Base-by-base conservation (phyloP, 1,139 yeast genomes). In the Citeromyces siamensis region DNA sequence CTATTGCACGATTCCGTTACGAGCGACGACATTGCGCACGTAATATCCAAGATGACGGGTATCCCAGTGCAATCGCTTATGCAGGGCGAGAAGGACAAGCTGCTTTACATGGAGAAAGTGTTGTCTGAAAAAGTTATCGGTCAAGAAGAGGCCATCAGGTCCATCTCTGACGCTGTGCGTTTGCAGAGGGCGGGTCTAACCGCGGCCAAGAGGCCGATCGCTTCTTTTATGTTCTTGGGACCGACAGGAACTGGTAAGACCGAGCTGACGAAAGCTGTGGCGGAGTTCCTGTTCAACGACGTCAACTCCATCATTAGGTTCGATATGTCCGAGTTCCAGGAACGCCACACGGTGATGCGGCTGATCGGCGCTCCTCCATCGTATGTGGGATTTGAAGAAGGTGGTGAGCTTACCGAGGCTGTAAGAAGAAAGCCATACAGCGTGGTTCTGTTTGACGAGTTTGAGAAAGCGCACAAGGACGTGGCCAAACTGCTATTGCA, bases 221-320 rank as follows among this genome's bases (percentile, higher is more conserved):
- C 96, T 2, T 82, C 94, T 39, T 90, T 90, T 56, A 79, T 90
- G 79, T 90, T 90, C 57, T 64, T 90, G 46, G 98, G 98, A 14
- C 97, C 97, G 32, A 88, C 97, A 1, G 98, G 98, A 60, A 88
- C 96, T 0, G 98, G 98, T 60, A 90, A 90, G 58, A 90, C 98
- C 0, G 96, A 88, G 55, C 67, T 90, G 38, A 86, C 97, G 6
- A 90, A 90, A 56, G 76, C 93, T 0, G 68, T 90, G 41, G 95
- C 97, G 1, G 86, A 85, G 49, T 90, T 90, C 49, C 60, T 90
- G 47, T 90, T 90, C 58, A 90, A 86, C 51, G 90, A 88, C 55
- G 86, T 83, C 49, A 68, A 75, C 34, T 73, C 95, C 5, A 88
- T 90, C 20, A 74, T 86, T 23, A 68, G 97, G 46, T 88, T 90